A percentile compares a stretch with the other conserved stretches of the same genome.
Evolutionary conservation across 176 grass and related monocot genomes (phyloP).

Genomic region (Chloris gayana): DNA sequence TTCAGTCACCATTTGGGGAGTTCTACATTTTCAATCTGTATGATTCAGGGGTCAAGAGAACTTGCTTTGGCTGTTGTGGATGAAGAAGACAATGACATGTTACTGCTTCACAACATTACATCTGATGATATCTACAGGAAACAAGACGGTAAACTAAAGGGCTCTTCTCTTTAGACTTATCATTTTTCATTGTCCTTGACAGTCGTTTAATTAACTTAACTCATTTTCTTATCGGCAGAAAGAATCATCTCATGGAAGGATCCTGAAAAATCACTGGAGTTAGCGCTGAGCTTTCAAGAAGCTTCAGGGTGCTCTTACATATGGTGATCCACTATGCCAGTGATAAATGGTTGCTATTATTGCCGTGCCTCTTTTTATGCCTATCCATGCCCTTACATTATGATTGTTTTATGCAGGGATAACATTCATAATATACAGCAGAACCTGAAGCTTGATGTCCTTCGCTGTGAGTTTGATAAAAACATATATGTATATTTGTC

Average conservation of each 20-base stretch:
- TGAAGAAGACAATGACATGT: slow-evolving; percentile 63
- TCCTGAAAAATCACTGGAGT: slow-evolving; percentile 67
- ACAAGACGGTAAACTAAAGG: slow-evolving; percentile 62
- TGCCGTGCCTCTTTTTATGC: slow-evolving; percentile 27
- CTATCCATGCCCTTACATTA: slow-evolving; percentile 46
- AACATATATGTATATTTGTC: slow-evolving; percentile 2
- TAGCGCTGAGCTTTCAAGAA: slow-evolving; percentile 85
- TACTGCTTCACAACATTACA: slow-evolving; percentile 74
- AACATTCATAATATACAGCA: slow-evolving; percentile 50
- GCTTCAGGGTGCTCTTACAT: slow-evolving; percentile 73
- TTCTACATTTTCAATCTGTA: slow-evolving; percentile 10
- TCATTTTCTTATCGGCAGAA: slow-evolving; percentile 47
- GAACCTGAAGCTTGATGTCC: slow-evolving; percentile 61
- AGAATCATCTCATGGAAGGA: slow-evolving; percentile 86
- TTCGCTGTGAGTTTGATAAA: slow-evolving; percentile 47
- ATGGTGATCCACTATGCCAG: slow-evolving; percentile 73
- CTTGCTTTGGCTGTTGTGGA: slow-evolving; percentile 72
- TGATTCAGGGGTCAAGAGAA: slow-evolving; percentile 65
- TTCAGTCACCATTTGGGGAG: background rate
- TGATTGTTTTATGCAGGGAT: slow-evolving; percentile 61
- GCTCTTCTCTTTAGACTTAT: slow-evolving; percentile 1
- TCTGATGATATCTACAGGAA: slow-evolving; percentile 86
- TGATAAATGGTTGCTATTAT: slow-evolving; percentile 32
- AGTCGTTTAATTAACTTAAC: slow-evolving; percentile 24
- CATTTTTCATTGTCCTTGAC: slow-evolving; percentile 21